Base-by-base conservation (phyloP, 441 rosid genomes). In the Hura crepitans region DNA sequence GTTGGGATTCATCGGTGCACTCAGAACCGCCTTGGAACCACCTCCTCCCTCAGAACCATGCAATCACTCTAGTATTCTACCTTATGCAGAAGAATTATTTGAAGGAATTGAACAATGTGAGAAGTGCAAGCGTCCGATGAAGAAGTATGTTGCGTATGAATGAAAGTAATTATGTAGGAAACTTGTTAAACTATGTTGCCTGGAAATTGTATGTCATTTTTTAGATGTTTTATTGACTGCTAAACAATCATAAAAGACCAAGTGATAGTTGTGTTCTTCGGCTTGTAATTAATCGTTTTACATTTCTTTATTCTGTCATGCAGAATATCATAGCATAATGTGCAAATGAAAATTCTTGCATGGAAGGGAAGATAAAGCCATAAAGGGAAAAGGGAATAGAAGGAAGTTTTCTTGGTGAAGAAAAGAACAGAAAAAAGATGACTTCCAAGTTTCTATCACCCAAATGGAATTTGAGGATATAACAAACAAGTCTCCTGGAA, bases 51-150 rank as follows among this genome's bases (percentile, higher is more conserved):
- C 67, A 12, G 80, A 71, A 58, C 84, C 82, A 53, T 90, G 97
- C 75, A 68, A 70, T 71, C 83, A 81, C 59, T 79, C 83, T 42
- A 62, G 65, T 22, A 75, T 76, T 27, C n/a, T 79, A 55, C 87
- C 86, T 33, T 90, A 76, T 64, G 80, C 75, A 10, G 84, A 82
- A 71, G 81, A 74, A 50, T 61, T 69, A 65, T 49, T 22, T 12
- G 74, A 47, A 72, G 82, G 71, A 65, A 65, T 35, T 65, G 80
- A 69, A 28, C 72, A 77, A 45, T 93, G 98, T 70, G 79, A 69
- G 28, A 85, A 83, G 68, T 93, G 98, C 72, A 86, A 79, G 74
- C 78, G 79, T 75, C 86, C 78, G 30, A 79, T 84, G 92, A 82
- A 87, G 81, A 78, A 54, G 75, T 89, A 79, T 50, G 58, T 87